These are phyloP conservation scores for Phalaenopsis hybrid DNA, from an alignment of 116 monocot species.

Conservation along the genomic window DNA sequence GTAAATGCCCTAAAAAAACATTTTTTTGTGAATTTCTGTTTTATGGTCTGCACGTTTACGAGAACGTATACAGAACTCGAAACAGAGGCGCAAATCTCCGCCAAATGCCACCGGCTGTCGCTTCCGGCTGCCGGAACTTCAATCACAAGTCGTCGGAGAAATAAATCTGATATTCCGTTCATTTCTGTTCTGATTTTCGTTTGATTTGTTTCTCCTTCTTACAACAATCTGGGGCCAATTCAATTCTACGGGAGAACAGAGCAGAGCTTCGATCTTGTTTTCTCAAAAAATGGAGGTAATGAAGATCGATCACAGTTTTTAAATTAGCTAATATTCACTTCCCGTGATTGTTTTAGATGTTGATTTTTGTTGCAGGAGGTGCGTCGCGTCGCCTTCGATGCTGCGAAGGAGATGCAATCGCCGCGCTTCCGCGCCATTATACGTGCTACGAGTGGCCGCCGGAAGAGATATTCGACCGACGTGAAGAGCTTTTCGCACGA, in stretches of 20 bases:
- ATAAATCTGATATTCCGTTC: neutral
- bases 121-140: neutral
- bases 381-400: conserved; percentile 35
- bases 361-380: conserved; percentile 8
- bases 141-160: neutral
- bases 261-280: neutral
- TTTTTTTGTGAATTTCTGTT: too few species aligned
- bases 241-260: neutral
- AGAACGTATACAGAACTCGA: neutral
- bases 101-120: neutral
- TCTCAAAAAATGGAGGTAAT: conserved; percentile 2
- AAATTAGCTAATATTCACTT: neutral
- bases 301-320: neutral
- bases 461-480: conserved; percentile 31
- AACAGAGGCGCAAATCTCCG: neutral
- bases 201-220: neutral
- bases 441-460: conserved; percentile 78
- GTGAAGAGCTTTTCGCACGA: conserved; percentile 94
- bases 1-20: too few species aligned
- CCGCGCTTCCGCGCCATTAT: conserved; percentile 92
- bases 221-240: neutral
- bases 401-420: conserved; percentile 67
- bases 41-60: neutral
- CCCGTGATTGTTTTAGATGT: neutral
- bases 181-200: neutral